Evolutionary conservation across 2,329 filamentous ascomycete species (phyloP).

Genomic region (Apiospora sp.): DNA sequence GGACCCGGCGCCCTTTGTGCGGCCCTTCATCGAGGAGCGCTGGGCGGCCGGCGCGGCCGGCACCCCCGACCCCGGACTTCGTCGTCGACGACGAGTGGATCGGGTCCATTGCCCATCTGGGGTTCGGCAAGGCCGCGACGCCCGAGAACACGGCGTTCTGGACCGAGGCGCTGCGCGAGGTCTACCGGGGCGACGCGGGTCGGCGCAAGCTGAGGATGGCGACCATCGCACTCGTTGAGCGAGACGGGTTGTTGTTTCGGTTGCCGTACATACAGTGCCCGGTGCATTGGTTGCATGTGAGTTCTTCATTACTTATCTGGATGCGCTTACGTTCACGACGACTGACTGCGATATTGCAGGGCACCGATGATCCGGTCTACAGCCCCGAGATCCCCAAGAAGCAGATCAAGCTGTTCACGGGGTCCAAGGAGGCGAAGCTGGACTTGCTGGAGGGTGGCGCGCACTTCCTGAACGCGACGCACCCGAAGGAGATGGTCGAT

Average conservation of each 20-base stretch:
- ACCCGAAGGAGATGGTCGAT: conserved; percentile 53
- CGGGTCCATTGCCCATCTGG: conserved; percentile 52
- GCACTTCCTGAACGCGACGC: conserved; percentile 60
- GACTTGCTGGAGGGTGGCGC: conserved; percentile 52
- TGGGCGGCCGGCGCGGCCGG: conserved; percentile 42
- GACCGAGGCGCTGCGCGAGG: conserved; percentile 52
- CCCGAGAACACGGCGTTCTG: conserved; percentile 52
- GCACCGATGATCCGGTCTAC: conserved; percentile 55
- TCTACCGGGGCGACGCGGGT: conserved; percentile 59
- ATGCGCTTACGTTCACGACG: too few relatives aligned
- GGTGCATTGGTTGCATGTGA: conserved; percentile 60
- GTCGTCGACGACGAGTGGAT: conserved; percentile 56
- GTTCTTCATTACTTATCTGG: conserved; percentile 28
- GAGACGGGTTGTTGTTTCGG: conserved; percentile 57
- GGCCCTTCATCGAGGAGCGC: conserved; percentile 52
- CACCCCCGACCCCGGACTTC: conserved; percentile 53
- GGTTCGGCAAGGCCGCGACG: conserved; percentile 52
- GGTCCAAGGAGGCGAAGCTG: conserved; percentile 52
- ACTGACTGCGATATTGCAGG: conserved; percentile 42
- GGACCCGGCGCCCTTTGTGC: conserved; percentile 53
- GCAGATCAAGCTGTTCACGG: conserved; percentile 60
- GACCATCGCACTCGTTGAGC: conserved; percentile 51
- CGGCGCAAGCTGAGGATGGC: conserved; percentile 57
- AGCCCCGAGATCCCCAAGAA: conserved; percentile 49
- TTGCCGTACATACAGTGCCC: conserved; percentile 57